Evolutionary conservation across 164 flowering plant species (phyloP).

Genomic region (Annona cherimola): DNA sequence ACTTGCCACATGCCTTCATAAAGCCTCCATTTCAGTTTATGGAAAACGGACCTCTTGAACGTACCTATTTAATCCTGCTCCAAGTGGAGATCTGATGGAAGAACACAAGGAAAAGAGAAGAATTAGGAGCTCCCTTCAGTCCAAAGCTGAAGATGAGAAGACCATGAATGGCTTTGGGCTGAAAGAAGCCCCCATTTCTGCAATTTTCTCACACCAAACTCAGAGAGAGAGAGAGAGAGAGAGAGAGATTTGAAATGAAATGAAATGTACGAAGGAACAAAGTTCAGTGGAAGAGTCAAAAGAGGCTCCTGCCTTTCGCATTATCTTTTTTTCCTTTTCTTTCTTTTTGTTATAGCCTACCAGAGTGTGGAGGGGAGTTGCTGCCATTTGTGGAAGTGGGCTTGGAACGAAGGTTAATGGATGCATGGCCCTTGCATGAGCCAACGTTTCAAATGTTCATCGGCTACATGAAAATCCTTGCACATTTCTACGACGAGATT

Average conservation of each 20-base stretch:
- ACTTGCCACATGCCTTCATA: too few species aligned
- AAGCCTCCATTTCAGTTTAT: too few species aligned
- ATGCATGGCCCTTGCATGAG: conserved; percentile 1
- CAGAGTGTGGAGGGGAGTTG: neutral
- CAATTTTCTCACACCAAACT: conserved; percentile 13
- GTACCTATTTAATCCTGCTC: too few species aligned
- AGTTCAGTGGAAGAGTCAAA: neutral
- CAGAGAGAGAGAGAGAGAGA: conserved; percentile 1
- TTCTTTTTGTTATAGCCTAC: neutral
- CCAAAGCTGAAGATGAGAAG: conserved; percentile 11
- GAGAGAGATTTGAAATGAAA: neutral
- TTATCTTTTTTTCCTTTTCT: neutral
- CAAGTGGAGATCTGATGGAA: neutral
- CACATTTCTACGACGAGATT: too few species aligned
- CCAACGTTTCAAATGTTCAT: too few species aligned
- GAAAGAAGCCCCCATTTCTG: conserved; percentile 24
- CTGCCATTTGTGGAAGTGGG: neutral
- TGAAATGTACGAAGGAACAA: neutral
- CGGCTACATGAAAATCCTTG: too few species aligned
- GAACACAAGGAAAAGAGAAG: conserved; percentile 13
- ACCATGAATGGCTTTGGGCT: conserved; percentile 18
- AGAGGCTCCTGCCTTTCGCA: neutral
- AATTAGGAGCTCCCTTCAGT: conserved; percentile 31
- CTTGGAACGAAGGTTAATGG: neutral
- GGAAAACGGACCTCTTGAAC: too few species aligned